Evolutionary conservation across 1,284 basidiomycete species (phyloP).

Genomic region (Malassezia nana): DNA sequence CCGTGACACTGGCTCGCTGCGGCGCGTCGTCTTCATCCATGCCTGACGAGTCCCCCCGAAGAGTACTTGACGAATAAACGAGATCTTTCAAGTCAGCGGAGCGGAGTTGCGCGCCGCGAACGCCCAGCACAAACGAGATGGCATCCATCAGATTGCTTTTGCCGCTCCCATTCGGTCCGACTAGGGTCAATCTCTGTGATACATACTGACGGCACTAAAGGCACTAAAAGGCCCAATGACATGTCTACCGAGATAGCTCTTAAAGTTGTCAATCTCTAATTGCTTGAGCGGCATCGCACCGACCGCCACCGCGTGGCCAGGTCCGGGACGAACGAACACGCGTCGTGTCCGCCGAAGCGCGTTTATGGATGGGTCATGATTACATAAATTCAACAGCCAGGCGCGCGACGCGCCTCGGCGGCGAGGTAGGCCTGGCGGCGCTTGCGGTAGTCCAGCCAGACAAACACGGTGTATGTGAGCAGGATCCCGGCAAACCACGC

Average conservation of each 20-base stretch:
- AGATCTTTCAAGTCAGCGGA: conserved; percentile 88
- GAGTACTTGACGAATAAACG: conserved; percentile 58
- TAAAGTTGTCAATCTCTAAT: conserved; percentile 47
- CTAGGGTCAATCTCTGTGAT: neutral
- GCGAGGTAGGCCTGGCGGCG: neutral
- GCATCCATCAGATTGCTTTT: conserved; percentile 99
- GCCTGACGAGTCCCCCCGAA: conserved; percentile 39
- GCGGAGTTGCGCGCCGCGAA: conserved; percentile 83
- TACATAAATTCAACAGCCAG: neutral
- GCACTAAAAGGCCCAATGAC: conserved; percentile 79
- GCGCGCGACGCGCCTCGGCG: neutral
- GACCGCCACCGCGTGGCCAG: neutral
- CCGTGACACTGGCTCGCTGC: conserved; percentile 85
- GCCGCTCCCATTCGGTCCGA: conserved; percentile 93
- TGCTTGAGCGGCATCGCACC: conserved; percentile 38
- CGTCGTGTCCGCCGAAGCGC: neutral
- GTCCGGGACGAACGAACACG: neutral
- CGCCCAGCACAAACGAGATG: conserved; percentile 94
- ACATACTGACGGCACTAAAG: conserved; percentile 77
- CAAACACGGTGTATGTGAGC: conserved; percentile 35
- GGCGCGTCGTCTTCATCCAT: conserved; percentile 58
- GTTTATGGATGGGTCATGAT: neutral
- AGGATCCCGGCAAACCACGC: conserved; percentile 34
- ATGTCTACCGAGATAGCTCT: conserved; percentile 68
- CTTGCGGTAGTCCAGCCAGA: conserved; percentile 22